Base-by-base conservation (phyloP, 1,284 basidiomycete species). In the Caloboletus firmus region DNA sequence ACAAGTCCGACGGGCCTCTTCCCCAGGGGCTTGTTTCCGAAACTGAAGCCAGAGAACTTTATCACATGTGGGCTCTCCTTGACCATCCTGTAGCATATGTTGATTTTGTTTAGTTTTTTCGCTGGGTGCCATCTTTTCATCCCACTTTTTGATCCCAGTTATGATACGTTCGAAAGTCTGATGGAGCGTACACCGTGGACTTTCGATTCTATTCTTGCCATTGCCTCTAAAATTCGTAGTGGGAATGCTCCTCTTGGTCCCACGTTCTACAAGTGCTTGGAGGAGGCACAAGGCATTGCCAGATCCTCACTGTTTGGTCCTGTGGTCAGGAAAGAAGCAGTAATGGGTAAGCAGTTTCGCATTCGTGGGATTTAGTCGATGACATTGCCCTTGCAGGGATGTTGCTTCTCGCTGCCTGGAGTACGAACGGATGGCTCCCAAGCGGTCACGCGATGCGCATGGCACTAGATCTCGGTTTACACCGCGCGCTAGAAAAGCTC, bases 111-210 rank as follows among this genome's bases (percentile, higher is more conserved):
- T 75, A 95, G 92, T 64, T 97, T 97, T 79, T 96, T 96, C 76
- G 87, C 89, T 52, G 94, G 94, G 51, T 96, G 93, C 73, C 91
- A 96, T 75, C 83, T 95, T 68, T 96, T 96, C 77, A 93, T 96
- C 57, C 93, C 93, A 39, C 79, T 95, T 48, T 95, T 94, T 76
- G 93, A 95, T 74, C 89, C 91, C 30, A 78, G 79, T 54, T 95
- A 93, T 71, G 93, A 97, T 77, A 91, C 90, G 2, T 95, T 92
- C 74, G 93, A 95, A 69, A 85, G 85, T 59, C 80, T 93, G 59
- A 87, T 88, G 76, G 92, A 93, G 67, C 87, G 93, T 58, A 91
- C 90, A 5, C 94, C 94, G 4, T 97, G 94, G 84, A 95, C 93
- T 50, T 93, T 93, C 71, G 90, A 93, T 69, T 87, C 90, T 50